phyloP scores from a whole-genome alignment of 2,329 filamentous ascomycete species.

The Mariannaea elegans region DNA sequence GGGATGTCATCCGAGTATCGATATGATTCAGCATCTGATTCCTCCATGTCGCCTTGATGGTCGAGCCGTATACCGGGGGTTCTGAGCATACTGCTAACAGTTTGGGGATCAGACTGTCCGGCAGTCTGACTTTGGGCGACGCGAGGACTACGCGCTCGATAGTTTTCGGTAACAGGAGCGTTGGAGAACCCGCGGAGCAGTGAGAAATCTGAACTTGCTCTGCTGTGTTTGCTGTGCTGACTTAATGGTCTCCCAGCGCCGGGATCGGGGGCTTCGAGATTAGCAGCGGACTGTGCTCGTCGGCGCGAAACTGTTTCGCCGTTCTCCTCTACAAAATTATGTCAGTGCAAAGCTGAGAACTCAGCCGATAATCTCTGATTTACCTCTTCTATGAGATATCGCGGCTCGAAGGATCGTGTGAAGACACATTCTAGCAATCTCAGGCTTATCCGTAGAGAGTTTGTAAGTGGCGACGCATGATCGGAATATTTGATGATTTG shows the following conservation, averaged over 20 bases:
- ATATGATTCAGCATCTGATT: conserved; percentile 74
- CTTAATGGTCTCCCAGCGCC: conserved; percentile 62
- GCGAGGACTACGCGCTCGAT: conserved; percentile 45
- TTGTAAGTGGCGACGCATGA: conserved; percentile 78
- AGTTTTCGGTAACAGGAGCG: conserved; percentile 53
- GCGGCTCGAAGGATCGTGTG: conserved; percentile 78
- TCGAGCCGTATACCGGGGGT: conserved; percentile 63
- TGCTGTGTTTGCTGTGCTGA: conserved; percentile 72
- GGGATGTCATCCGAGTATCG: conserved; percentile 74
- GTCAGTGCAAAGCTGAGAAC: not conserved
- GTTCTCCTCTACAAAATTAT: conserved; percentile 46
- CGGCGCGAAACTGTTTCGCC: conserved; percentile 58
- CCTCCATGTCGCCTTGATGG: conserved; percentile 66
- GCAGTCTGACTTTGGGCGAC: conserved; percentile 35
- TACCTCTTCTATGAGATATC: conserved; percentile 74
- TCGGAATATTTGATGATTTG: conserved; percentile 69
- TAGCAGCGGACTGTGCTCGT: conserved; percentile 68
- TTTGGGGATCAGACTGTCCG: conserved; percentile 43
- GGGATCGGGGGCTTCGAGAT: conserved; percentile 65
- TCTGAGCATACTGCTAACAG: conserved; percentile 59
- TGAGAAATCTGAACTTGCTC: conserved; percentile 76
- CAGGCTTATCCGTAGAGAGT: conserved; percentile 74
- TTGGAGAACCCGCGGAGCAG: conserved; percentile 63
- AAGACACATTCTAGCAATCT: conserved; percentile 79
- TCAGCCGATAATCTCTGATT: not conserved